Percentiles rank a stretch among this genome's conserved stretches.
Evolutionary conservation across 192 early-diverging fungal species (phyloP).

Genomic region (Backusella liffmaniae): DNA sequence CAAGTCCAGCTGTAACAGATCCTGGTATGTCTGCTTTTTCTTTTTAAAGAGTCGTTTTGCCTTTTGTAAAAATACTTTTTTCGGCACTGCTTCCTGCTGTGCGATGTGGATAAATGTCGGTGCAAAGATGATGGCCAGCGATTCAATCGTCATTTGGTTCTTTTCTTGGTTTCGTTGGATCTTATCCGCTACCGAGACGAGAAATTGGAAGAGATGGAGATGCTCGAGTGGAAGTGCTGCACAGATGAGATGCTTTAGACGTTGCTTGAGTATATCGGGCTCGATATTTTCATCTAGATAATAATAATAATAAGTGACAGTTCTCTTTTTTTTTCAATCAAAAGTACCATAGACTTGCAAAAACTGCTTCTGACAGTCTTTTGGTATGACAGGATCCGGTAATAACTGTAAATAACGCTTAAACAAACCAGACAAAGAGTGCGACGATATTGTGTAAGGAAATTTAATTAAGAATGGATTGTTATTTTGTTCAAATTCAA

Average conservation of each 20-base stretch:
- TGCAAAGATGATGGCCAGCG: constrained; percentile 12
- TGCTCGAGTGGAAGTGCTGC: not conserved
- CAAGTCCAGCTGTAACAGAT: constrained; percentile 10
- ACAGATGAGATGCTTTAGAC: not conserved
- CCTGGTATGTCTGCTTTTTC: not conserved
- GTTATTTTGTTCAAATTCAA: not conserved
- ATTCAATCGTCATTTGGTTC: constrained; percentile 10
- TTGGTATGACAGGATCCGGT: constrained; percentile 13
- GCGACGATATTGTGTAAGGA: not conserved
- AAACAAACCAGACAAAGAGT: not conserved
- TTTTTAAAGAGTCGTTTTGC: not conserved
- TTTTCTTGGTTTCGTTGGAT: not conserved
- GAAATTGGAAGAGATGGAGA: not conserved
- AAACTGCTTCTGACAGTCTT: not conserved
- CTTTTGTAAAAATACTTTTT: not conserved
- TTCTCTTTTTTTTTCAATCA: not conserved
- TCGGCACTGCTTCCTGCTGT: not conserved
- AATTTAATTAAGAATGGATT: constrained; percentile 9
- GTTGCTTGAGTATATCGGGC: not conserved
- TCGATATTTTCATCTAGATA: not conserved
- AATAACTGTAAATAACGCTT: constrained; percentile 12
- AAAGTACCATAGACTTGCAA: not conserved
- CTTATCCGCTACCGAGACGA: not conserved
- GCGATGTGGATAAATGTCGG: not conserved
- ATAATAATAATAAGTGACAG: not conserved